These are phyloP conservation scores for Testicularia cyperi DNA, from an alignment of 1,284 basidiomycete species.

Conservation along the genomic window DNA sequence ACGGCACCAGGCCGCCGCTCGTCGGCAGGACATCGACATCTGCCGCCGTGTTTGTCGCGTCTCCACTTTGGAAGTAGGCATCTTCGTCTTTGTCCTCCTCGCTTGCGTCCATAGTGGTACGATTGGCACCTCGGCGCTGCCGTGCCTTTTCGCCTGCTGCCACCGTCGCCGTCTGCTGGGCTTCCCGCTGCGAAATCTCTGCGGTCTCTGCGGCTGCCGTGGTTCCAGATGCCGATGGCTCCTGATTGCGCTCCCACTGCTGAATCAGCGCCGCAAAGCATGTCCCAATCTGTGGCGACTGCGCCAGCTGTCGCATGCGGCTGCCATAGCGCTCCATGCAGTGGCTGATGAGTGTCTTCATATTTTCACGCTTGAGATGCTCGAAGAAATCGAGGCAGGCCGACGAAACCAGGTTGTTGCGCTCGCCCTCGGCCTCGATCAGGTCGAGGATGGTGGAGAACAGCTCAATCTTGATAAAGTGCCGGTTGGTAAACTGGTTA, in stretches of 20 bases:
- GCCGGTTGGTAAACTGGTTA: conserved; percentile 81
- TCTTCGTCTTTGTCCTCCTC: conserved; percentile 73
- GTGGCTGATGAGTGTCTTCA: conserved; percentile 79
- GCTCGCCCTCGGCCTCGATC: conserved; percentile 74
- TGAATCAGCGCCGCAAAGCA: conserved; percentile 74
- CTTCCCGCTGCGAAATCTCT: conserved; percentile 17
- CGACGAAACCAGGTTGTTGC: conserved; percentile 89
- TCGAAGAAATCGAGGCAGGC: conserved; percentile 96
- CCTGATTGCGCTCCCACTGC: conserved; percentile 88
- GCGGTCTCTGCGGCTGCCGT: conserved; percentile 5
- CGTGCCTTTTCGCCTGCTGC: conserved; percentile 13
- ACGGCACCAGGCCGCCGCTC: conserved; percentile 67
- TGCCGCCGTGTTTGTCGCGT: conserved; percentile 68
- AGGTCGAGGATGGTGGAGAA: conserved; percentile 80
- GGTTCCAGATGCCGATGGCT: no score
- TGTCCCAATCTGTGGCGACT: conserved; percentile 68
- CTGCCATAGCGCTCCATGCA: conserved; percentile 77
- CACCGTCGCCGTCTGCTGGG: conserved; percentile 58
- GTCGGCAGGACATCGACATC: no score
- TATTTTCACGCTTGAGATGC: conserved; percentile 73
- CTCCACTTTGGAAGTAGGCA: conserved; percentile 80
- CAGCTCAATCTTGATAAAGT: conserved; percentile 82
- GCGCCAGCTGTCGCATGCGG: conserved; percentile 70
- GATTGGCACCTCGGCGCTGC: conserved; percentile 1
- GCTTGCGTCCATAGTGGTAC: conserved; percentile 62